Base-by-base conservation (phyloP, 805 yeast species). In the Ogataea paradorogensis region DNA sequence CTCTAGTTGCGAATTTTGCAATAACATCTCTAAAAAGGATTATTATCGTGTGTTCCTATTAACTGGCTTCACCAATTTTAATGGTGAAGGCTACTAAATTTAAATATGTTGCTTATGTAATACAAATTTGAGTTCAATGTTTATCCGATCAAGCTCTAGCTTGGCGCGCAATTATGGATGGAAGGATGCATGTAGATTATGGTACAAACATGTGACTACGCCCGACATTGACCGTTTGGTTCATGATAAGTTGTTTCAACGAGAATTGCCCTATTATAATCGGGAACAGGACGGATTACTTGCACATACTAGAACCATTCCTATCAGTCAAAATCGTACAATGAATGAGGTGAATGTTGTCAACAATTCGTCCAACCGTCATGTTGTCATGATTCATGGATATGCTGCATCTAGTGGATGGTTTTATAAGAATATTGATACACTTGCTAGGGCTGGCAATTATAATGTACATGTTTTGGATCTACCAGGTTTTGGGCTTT, bases 1-100 rank as follows among this genome's bases (percentile, higher is more conserved):
- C 0, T 76, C 84, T 38, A 86, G 89, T 2, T 85, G 91, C 87
- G 85, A 84, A 53, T 85, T 86, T 72, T 84, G 89, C 40, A 84
- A 84, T 55, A 73, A 73, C 47, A 77, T 84, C 28, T 64, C 79
- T 18, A 80, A 82, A 55, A 83, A 82, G 52, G 70, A 73, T n/a
- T 84, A 82, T 58, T 65, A 61, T 42, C 74, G 73, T 52, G 67
- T 78, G 33, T 84, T 84, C 58, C 55, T 84, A 32, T 59, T 84
- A 34, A 67, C 84, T 14, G 88, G 89, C 0, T 84, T 84, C 55
- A 72, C 78, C 15, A 89, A 90, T 11, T 84, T 84, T 58, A 83
- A 84, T 47, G 90, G 90, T 8, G 88, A 82, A 43, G 84, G 85
- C 0, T 79, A 78, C 44, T 74, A 48, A 43, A 24, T 30, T n/a